phyloP scores from a whole-genome alignment of 2,329 filamentous ascomycete genomes.

The Aspergillus fijiensis region DNA sequence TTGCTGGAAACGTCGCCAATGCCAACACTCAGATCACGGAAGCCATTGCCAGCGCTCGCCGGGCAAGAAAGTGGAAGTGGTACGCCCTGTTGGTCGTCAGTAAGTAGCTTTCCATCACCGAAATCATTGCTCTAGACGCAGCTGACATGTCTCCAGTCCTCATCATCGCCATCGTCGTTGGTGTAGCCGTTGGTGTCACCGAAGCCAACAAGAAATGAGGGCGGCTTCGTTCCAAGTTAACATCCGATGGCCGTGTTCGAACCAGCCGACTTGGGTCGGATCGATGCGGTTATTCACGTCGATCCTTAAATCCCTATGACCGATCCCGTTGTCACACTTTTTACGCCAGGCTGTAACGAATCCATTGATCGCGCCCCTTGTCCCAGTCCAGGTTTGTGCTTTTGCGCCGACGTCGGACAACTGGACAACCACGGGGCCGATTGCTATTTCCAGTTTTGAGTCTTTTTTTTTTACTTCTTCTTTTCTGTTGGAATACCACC shows the following conservation, averaged over 20 bases:
- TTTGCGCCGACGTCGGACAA: too few relatives aligned
- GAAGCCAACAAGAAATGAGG: constrained; percentile 25
- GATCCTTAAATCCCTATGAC: not conserved
- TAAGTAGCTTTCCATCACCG: constrained; percentile 40
- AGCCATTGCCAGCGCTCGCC: constrained; percentile 78
- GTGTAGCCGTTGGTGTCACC: constrained; percentile 51
- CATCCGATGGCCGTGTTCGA: not conserved
- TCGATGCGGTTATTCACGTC: constrained; percentile 6
- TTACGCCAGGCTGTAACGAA: constrained; percentile 4
- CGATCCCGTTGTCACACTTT: not conserved
- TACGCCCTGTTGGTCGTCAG: constrained; percentile 76
- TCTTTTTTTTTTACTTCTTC: constrained; percentile 12
- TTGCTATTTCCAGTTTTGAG: constrained; percentile 23
- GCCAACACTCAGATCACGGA: constrained; percentile 78
- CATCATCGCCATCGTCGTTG: constrained; percentile 55
- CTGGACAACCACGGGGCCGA: constrained; percentile 11
- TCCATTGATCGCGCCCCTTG: constrained; percentile 5
- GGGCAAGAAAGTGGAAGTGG: constrained; percentile 93
- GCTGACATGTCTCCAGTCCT: constrained; percentile 42
- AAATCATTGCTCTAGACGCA: not conserved
- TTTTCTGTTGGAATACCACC: constrained; percentile 23
- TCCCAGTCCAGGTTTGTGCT: constrained; percentile 1
- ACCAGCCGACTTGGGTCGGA: constrained; percentile 5
- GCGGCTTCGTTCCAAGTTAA: not conserved
- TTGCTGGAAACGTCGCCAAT: constrained; percentile 78